phyloP scores from a whole-genome alignment of 257 asterid species.

The Scutellaria baicalensis region DNA sequence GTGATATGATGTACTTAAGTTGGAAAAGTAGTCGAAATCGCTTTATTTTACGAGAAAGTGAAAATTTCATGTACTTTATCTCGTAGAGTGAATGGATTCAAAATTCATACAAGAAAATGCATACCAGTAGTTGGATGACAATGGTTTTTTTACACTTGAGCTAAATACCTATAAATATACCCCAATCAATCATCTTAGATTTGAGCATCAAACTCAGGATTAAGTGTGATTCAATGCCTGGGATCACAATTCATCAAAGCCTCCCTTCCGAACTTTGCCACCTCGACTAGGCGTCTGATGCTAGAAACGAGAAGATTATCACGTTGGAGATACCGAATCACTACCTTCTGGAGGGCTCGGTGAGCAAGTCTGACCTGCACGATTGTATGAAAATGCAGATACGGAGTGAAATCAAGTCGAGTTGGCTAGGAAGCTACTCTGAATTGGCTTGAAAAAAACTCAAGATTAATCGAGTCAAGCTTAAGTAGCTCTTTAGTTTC shows the following conservation, averaged over 20 bases:
- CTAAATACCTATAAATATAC: slow-evolving; percentile 38
- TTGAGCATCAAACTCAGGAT: slow-evolving; percentile 47
- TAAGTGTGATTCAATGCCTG: slow-evolving; percentile 30
- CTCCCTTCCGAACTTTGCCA: slow-evolving; percentile 87
- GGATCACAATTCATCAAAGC: slow-evolving; percentile 78
- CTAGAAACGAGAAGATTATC: slow-evolving; percentile 84
- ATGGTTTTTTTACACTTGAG: background rate
- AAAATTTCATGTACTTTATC: too few relatives aligned
- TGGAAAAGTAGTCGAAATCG: too few relatives aligned
- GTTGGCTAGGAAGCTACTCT: too few relatives aligned
- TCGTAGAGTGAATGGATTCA: too few relatives aligned
- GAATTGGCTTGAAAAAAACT: too few relatives aligned
- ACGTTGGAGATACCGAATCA: slow-evolving; percentile 76
- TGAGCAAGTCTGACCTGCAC: slow-evolving; percentile 91
- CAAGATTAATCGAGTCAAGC: too few relatives aligned
- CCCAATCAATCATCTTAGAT: slow-evolving; percentile 81
- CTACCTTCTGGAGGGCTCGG: slow-evolving; percentile 93
- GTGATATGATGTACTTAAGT: too few relatives aligned
- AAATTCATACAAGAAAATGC: too few relatives aligned
- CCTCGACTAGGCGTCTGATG: slow-evolving; percentile 82
- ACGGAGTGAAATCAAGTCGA: background rate
- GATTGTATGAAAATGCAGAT: background rate
- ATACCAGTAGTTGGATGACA: too few relatives aligned
- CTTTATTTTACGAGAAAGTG: too few relatives aligned
- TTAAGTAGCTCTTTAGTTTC: too few relatives aligned